phyloP scores from a whole-genome alignment of 148 eudicot genomes.

The Simmondsia chinensis region DNA sequence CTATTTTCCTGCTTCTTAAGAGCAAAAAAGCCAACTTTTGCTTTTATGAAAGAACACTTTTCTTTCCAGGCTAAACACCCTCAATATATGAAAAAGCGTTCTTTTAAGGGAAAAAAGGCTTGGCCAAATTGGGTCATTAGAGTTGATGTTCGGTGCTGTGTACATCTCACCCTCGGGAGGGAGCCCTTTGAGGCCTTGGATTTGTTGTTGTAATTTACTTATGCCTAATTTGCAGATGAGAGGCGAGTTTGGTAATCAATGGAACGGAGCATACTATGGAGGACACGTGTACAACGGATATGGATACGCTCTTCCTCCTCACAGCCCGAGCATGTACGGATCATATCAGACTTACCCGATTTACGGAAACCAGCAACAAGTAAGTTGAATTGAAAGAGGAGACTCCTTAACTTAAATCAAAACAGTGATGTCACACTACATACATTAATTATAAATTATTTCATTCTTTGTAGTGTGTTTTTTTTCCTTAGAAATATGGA shows the following conservation, averaged over 20 bases:
- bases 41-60: too few relatives aligned
- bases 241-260: constrained; percentile 61
- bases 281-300: constrained; percentile 68
- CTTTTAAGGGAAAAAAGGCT: too few relatives aligned
- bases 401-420: constrained; percentile 13
- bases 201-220: too few relatives aligned
- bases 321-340: constrained; percentile 76
- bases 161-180: too few relatives aligned
- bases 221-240: constrained; percentile 39
- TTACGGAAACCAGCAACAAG: constrained; percentile 80
- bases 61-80: too few relatives aligned
- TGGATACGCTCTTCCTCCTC: constrained; percentile 67
- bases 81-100: too few relatives aligned
- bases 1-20: too few relatives aligned
- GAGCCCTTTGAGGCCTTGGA: not conserved
- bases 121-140: not conserved
- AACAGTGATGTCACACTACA: constrained; percentile 21
- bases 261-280: constrained; percentile 83
- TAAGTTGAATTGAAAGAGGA: constrained; percentile 31
- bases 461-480: constrained; percentile 34
- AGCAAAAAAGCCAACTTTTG: too few relatives aligned
- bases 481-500: constrained; percentile 30
- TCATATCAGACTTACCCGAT: constrained; percentile 71
- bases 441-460: constrained; percentile 27
- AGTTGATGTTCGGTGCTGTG: too few relatives aligned